phyloP scores from a whole-genome alignment of 1,139 yeast genomes.

The Pichia sp. region DNA sequence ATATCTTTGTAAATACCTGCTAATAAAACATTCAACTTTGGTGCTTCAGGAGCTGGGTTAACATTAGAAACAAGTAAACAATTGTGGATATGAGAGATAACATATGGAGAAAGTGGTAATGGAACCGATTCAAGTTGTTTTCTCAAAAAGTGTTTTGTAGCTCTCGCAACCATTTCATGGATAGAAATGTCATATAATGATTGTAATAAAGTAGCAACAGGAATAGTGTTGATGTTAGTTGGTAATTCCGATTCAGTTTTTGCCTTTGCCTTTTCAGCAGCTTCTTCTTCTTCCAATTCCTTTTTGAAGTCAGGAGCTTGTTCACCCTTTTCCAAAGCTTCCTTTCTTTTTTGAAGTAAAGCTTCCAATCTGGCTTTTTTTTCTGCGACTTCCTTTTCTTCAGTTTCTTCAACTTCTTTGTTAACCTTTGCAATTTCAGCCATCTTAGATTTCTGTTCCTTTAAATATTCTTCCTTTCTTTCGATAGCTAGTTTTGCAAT shows the following conservation, averaged over 20 bases:
- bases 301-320: constrained; percentile 29
- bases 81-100: constrained; percentile 70
- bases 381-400: constrained; percentile 31
- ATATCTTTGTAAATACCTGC: constrained; percentile 38
- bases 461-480: constrained; percentile 21
- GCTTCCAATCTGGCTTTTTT: constrained; percentile 25
- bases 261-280: constrained; percentile 34
- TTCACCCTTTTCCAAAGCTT: constrained; percentile 38
- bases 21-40: constrained; percentile 38
- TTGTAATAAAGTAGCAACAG: constrained; percentile 38
- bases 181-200: constrained; percentile 46
- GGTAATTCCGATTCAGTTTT: constrained; percentile 32
- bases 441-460: constrained; percentile 22
- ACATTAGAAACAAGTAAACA: constrained; percentile 53
- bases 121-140: constrained; percentile 44
- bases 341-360: constrained; percentile 30
- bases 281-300: constrained; percentile 20
- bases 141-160: constrained; percentile 70
- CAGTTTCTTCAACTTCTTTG: constrained; percentile 28
- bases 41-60: constrained; percentile 37
- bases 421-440: constrained; percentile 26
- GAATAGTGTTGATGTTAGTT: constrained; percentile 40
- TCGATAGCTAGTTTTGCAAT: constrained; percentile 36
- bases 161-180: constrained; percentile 74
- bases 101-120: constrained; percentile 47